Evolutionary conservation across 768 basidiomycete species (phyloP), one percentile per base, ranked within the genome.

Genomic region (Hortiboletus flavorubellus): DNA sequence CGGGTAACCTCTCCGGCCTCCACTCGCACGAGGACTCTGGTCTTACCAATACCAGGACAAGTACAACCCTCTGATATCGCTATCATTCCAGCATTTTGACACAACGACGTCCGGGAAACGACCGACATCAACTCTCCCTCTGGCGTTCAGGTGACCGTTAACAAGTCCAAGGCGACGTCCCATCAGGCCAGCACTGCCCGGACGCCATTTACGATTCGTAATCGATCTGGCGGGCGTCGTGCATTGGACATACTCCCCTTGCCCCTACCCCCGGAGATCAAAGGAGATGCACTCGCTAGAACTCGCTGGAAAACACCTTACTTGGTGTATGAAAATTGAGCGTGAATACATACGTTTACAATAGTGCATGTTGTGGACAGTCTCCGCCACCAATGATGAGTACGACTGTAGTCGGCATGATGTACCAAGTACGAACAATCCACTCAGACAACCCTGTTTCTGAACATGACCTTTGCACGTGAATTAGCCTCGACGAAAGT

Each of bases 11-110:
- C 72, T 78, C 80, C 56, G 93, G 90, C 78, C 65, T 92, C 62
- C 89, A 94, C 79, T 94, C 93, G n/a, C 80, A 82, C 81, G 95
- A 95, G 71, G 93, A 81, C 80, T 96, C 93, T 56, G 92, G 93
- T 55, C 77, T 95, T 56, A 84, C 88, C 67, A 94, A 95, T 80
- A 59, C 78, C 66, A 93, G 89, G 85, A 89, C 87, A 53, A 56
- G 73, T 34, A 30, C 23, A 12, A 12, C 39, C 41, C 30, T n/a
- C 2, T 12, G 18, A 34, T 33, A 5, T 51, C 8, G 21, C 18
- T 16, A 15, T 11, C 38, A 34, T 37, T 8, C 23, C 23, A 18
- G n/a, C 11, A 14, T 37, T 46, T 45, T 59, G 38, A 54, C 5
- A 29, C 29, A 39, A 49, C 35, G n/a, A 48, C 34, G 15, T 37